Base-by-base conservation (phyloP, 495 filamentous ascomycete species). In the Parmelia sp. region DNA sequence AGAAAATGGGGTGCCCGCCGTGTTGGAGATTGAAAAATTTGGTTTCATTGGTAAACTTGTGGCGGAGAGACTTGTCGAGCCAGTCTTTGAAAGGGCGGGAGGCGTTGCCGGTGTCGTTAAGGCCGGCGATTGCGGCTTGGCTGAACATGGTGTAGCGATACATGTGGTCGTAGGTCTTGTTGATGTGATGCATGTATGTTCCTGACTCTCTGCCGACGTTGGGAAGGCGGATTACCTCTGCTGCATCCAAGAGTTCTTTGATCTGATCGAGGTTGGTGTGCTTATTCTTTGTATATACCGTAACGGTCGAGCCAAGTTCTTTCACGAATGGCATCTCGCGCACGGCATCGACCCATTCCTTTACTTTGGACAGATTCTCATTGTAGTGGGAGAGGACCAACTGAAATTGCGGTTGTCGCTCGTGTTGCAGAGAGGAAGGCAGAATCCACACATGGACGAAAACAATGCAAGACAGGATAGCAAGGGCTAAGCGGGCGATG, bases 141-240 rank as follows among this genome's bases (percentile, higher is more conserved):
- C 36, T 60, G 63, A 65, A 65, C 63, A 65, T 60, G 56, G 55
- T 60, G 36, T 45, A 53, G 10, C n/a, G 36, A 27, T 36, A 55
- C 23, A 60, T 31, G 19, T 65, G 25, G 44, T 65, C 56, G 40
- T 65, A 65, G 40, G 58, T 65, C 39, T 59, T 47, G 37, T 60
- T 56, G 33, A 65, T 49, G 57, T 65, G 63, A 31, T 65, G 63
- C 40, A 65, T 39, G 37, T 49, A 60, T 19, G 63, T 65, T 33
- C 56, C 63, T 21, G 35, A 40, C 40, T 65, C 63, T 25, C 63
- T 47, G 12, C 63, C 63, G 21, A 44, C 40, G 17, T 65, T 60
- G 0, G 47, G 56, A 15, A 65, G 40, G 44, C 57, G 63, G 17
- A 45, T 29, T 10, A 65, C 27, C 27, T 65, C 63, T 25, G 58